phyloP scores from a whole-genome alignment of 495 filamentous ascomycete species.

The Neurospora terricola region DNA sequence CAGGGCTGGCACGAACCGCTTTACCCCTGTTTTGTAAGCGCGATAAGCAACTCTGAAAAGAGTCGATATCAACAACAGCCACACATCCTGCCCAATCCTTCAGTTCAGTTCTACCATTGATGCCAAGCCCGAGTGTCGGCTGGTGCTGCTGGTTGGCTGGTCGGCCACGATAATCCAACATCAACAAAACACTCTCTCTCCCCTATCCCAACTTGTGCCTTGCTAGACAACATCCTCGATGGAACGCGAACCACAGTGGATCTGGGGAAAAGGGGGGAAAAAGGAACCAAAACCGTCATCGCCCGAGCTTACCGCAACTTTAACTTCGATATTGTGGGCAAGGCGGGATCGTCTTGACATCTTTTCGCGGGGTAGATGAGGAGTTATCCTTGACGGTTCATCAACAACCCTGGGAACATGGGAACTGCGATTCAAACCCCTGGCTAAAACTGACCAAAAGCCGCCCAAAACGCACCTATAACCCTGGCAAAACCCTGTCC shows the following conservation, averaged over 20 bases:
- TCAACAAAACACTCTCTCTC: neutral
- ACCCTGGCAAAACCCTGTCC: neutral
- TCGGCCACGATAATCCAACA: neutral
- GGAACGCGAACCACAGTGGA: neutral
- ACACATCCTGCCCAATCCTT: neutral
- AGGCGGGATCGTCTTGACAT: neutral
- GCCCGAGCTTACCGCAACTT: neutral
- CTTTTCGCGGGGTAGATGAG: neutral
- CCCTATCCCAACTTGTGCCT: neutral
- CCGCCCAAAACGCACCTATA: neutral
- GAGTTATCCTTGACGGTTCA: neutral
- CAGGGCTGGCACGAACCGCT: too few relatives aligned
- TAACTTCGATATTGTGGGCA: neutral
- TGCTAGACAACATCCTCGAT: neutral
- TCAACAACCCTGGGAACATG: neutral
- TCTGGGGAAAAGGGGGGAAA: neutral
- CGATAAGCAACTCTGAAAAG: neutral
- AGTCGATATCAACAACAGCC: neutral
- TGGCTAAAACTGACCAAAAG: neutral
- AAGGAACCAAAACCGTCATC: neutral
- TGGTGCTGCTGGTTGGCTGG: neutral
- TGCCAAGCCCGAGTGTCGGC: neutral
- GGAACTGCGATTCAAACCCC: neutral
- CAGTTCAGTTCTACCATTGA: neutral
- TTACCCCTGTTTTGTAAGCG: too few relatives aligned